Evolutionary conservation across 257 asterid species (phyloP).

Genomic region (Euphrasia confusa): DNA sequence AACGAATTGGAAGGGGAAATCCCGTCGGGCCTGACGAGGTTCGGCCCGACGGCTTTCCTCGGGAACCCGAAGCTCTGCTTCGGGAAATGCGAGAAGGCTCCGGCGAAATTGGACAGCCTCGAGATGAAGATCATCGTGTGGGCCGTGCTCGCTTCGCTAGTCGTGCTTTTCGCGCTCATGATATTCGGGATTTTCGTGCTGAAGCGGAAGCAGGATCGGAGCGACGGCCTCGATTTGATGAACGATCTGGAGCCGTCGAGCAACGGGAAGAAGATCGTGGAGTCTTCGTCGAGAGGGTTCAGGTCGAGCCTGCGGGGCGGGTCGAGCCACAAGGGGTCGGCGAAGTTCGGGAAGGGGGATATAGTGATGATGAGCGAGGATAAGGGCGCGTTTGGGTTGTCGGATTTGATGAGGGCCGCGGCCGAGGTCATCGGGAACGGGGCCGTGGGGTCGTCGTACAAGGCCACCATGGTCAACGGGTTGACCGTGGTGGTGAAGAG

Average conservation of each 20-base stretch:
- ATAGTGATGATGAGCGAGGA: conserved; percentile 50
- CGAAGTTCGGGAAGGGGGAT: conserved; percentile 35
- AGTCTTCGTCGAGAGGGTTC: background rate
- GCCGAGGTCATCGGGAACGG: conserved; percentile 78
- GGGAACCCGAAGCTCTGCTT: conserved; percentile 71
- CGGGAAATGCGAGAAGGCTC: conserved; percentile 29
- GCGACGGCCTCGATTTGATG: background rate
- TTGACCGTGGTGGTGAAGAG: conserved; percentile 69
- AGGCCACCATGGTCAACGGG: conserved; percentile 58
- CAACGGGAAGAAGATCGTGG: conserved; percentile 27
- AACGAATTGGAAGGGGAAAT: conserved; percentile 60
- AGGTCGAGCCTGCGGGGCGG: conserved; percentile 24
- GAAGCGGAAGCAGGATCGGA: conserved; percentile 34
- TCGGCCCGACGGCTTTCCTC: conserved; percentile 32
- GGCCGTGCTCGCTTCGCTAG: conserved; percentile 18
- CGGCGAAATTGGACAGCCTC: background rate
- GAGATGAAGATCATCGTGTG: conserved; percentile 19
- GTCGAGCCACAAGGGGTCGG: conserved; percentile 21
- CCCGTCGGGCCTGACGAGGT: conserved; percentile 40
- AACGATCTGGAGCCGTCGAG: conserved; percentile 19
- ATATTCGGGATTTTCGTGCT: conserved; percentile 27
- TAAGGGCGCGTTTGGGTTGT: conserved; percentile 59
- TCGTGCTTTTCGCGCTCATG: conserved; percentile 29
- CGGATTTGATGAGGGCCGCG: conserved; percentile 74
- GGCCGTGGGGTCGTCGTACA: conserved; percentile 53